Conservation (phyloP, 257 asterid species). For the Marsdenia floribunda region DNA sequence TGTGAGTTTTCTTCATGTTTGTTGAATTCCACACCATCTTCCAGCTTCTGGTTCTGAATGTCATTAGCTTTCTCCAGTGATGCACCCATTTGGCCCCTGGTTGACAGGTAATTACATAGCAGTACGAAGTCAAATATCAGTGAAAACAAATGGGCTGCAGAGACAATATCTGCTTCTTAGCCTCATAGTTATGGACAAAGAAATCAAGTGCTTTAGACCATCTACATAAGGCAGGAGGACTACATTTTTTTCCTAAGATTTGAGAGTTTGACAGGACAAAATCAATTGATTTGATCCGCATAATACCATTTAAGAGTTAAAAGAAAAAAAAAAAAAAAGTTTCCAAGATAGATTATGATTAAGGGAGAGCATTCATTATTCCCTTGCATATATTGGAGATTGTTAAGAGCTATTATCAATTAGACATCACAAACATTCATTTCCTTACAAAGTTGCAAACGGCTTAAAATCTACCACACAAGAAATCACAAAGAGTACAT, state of each 20-base stretch:
- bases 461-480: neutral
- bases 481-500: neutral
- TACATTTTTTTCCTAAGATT: neutral
- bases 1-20: slow-evolving; percentile 35
- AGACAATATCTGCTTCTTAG: neutral
- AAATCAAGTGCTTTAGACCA: neutral
- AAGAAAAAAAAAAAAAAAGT: neutral
- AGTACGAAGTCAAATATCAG: neutral
- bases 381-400: neutral
- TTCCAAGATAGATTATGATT: neutral
- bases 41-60: slow-evolving; percentile 38
- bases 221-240: neutral
- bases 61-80: slow-evolving; percentile 37
- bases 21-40: slow-evolving; percentile 39
- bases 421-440: neutral
- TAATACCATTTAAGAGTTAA: neutral
- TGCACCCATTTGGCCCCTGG: slow-evolving; percentile 91
- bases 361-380: neutral
- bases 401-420: neutral
- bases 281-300: neutral
- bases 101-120: neutral
- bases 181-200: neutral
- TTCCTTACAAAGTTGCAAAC: neutral
- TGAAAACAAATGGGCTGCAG: neutral
- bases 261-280: neutral